A percentile compares a stretch with the other conserved stretches of the same genome.
phyloP scores from a whole-genome alignment of 140 eudicot species.

The Oenanthe javanica region DNA sequence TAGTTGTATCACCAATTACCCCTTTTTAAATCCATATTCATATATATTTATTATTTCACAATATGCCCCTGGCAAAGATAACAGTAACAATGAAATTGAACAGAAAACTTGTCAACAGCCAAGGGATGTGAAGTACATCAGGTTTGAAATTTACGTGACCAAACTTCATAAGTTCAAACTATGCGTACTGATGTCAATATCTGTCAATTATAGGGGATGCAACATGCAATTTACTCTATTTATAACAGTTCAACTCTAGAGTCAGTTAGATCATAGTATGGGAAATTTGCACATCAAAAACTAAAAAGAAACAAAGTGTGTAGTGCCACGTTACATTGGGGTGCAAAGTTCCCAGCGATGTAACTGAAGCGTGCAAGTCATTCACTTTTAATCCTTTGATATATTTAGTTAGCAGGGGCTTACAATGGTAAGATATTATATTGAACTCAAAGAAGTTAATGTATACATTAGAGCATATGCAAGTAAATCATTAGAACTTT shows the following conservation, averaged over 20 bases:
- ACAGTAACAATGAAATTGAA: too few species aligned
- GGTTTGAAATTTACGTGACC: background rate
- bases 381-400: background rate
- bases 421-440: background rate
- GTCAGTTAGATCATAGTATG: background rate
- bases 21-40: background rate
- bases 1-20: background rate
- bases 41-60: background rate
- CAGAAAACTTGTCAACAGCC: background rate
- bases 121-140: background rate
- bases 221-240: background rate
- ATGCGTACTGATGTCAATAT: background rate
- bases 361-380: background rate
- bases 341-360: background rate
- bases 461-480: too few species aligned
- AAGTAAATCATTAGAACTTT: background rate
- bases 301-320: background rate
- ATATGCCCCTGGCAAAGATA: background rate
- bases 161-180: background rate
- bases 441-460: background rate
- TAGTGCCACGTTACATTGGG: background rate
- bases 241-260: background rate
- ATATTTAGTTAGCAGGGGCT: background rate
- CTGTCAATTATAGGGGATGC: background rate
- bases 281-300: background rate